A percentile compares a stretch with the other conserved stretches of the same genome.
These are phyloP conservation scores for Leccinum ochraceum DNA, from an alignment of 768 basidiomycete species.

Conservation along the genomic window DNA sequence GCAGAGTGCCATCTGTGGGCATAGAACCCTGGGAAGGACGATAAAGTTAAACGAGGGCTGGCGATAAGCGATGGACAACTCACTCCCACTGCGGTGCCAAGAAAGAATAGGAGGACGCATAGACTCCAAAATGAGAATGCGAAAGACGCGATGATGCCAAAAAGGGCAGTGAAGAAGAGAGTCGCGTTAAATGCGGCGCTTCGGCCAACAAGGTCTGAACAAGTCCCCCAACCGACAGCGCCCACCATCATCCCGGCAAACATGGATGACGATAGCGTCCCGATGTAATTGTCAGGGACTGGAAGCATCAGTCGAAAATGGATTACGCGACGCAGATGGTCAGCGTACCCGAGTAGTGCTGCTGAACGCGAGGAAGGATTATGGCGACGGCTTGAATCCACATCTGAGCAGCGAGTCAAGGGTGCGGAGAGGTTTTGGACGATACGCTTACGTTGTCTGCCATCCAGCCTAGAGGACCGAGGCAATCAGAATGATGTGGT, in stretches of 20 bases:
- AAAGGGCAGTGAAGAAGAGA: slow-evolving; percentile 85
- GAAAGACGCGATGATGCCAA: slow-evolving; percentile 80
- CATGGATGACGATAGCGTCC: slow-evolving; percentile 82
- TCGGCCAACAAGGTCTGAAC: slow-evolving; percentile 88
- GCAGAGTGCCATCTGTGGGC: slow-evolving; percentile 91
- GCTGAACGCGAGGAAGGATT: slow-evolving; percentile 94
- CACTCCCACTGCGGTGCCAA: slow-evolving; percentile 94
- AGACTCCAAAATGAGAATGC: slow-evolving; percentile 66
- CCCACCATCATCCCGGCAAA: slow-evolving; percentile 99
- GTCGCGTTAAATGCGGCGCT: slow-evolving; percentile 92
- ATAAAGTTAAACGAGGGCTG: not conserved
- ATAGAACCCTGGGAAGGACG: slow-evolving; percentile 73
- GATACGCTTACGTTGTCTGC: slow-evolving; percentile 76
- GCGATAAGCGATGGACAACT: slow-evolving; percentile 27
- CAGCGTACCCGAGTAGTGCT: slow-evolving; percentile 71
- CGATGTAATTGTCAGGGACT: slow-evolving; percentile 79
- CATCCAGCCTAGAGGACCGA: slow-evolving; percentile 69
- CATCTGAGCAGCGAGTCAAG: slow-evolving; percentile 60
- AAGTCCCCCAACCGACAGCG: slow-evolving; percentile 89
- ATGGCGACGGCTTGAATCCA: slow-evolving; percentile 93
- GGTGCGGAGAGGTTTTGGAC: slow-evolving; percentile 4
- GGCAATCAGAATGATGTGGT: not conserved
- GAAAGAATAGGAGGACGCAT: slow-evolving; percentile 78
- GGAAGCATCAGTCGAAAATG: slow-evolving; percentile 22
- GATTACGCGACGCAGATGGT: slow-evolving; percentile 6